phyloP scores from a whole-genome alignment of 805 yeast genomes.

The Candida piceae region DNA sequence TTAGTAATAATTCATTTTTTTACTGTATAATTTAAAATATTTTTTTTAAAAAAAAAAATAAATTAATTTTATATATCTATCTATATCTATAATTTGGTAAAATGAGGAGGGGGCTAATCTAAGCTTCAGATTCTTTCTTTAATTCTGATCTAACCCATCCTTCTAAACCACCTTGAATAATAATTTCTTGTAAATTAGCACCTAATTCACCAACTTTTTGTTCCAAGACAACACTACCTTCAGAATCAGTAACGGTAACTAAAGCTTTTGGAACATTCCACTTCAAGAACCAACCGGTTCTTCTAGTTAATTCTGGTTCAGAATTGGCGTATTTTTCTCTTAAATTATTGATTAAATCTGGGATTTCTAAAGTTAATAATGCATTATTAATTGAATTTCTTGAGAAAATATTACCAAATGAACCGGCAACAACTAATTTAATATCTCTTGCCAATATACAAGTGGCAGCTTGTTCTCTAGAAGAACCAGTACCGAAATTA shows the following conservation, averaged over 20 bases:
- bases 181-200: constrained; percentile 91
- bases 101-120: too few species aligned
- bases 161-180: constrained; percentile 95
- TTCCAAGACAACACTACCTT: constrained; percentile 55
- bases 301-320: constrained; percentile 72
- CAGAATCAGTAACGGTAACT: constrained; percentile 71
- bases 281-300: constrained; percentile 89
- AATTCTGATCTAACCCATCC: constrained; percentile 91
- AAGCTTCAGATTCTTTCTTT: constrained; percentile 19
- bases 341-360: constrained; percentile 72
- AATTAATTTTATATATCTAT: too few species aligned
- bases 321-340: constrained; percentile 56
- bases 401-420: constrained; percentile 94
- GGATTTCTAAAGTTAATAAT: constrained; percentile 86
- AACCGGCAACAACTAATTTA: constrained; percentile 90
- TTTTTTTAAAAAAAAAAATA: too few species aligned
- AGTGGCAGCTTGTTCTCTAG: constrained; percentile 99
- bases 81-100: too few species aligned
- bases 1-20: too few species aligned
- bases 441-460: constrained; percentile 92
- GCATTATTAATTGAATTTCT: constrained; percentile 97
- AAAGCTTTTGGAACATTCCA: constrained; percentile 90
- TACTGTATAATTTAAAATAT: too few species aligned
- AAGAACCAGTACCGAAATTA: constrained; percentile 97
- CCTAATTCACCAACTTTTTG: constrained; percentile 96